Conservation (phyloP, 257 asterid genomes). For the Penstemon newberryi region DNA sequence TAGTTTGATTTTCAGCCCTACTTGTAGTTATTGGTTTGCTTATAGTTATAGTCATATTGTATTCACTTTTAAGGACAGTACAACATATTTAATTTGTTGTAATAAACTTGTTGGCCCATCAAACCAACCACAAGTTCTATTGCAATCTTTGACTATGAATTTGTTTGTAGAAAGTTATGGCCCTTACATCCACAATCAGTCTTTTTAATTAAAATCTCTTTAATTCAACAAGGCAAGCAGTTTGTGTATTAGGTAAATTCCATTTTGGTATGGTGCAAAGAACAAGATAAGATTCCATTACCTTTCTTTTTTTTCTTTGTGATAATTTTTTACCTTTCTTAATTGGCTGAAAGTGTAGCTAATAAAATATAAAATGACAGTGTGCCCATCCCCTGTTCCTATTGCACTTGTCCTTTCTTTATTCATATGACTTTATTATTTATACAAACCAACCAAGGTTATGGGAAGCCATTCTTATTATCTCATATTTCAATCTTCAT, state of each 20-base stretch:
- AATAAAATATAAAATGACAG: conserved; percentile 5
- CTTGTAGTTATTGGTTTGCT: too few species aligned
- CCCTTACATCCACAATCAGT: neutral
- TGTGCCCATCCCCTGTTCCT: conserved; percentile 22
- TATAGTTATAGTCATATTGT: neutral
- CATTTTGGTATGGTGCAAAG: neutral
- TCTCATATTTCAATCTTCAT: neutral
- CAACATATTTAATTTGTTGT: neutral
- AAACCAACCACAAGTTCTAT: conserved; percentile 15
- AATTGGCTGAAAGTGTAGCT: neutral
- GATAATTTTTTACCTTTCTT: neutral
- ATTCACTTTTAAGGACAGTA: neutral
- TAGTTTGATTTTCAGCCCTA: too few species aligned
- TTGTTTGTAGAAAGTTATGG: conserved; percentile 5
- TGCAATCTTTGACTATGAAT: neutral
- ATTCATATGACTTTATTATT: conserved; percentile 28
- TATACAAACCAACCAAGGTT: conserved; percentile 13
- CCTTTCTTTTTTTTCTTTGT: too few species aligned
- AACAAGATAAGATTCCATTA: neutral
- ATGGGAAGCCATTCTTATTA: conserved; percentile 20
- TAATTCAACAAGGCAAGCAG: neutral
- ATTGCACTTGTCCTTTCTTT: conserved; percentile 28
- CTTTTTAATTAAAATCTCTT: neutral
- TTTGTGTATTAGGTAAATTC: neutral
- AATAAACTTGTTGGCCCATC: conserved; percentile 23